Conservation (phyloP, 345 rosid species). For the Eutrema yunnanense region DNA sequence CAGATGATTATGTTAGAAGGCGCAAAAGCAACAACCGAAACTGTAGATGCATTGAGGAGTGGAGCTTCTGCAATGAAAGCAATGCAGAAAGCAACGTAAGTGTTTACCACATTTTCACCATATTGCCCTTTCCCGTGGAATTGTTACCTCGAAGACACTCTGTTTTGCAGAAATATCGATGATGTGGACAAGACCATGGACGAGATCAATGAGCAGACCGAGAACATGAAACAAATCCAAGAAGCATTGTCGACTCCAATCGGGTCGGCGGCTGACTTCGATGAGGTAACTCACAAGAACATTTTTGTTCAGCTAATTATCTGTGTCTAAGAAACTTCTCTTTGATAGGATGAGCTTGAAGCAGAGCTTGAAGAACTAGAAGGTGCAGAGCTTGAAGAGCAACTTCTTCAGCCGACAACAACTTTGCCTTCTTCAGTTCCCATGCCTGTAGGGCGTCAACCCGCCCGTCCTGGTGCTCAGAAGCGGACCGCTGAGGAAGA, state of each 20-base stretch:
- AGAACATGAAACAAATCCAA: constrained; percentile 90
- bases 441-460: constrained; percentile 59
- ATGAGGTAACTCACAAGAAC: constrained; percentile 49
- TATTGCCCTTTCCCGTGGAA: background rate
- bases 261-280: constrained; percentile 80
- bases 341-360: constrained; percentile 76
- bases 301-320: background rate
- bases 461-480: constrained; percentile 54
- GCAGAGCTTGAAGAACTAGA: constrained; percentile 92
- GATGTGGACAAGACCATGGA: constrained; percentile 91
- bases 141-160: background rate
- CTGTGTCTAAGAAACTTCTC: background rate
- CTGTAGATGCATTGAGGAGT: constrained; percentile 86
- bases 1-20: constrained; percentile 92
- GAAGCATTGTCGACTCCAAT: constrained; percentile 78
- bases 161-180: constrained; percentile 61
- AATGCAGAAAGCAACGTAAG: constrained; percentile 92
- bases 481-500: constrained; percentile 80
- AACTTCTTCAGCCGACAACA: constrained; percentile 83
- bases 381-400: constrained; percentile 86
- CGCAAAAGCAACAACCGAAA: constrained; percentile 81
- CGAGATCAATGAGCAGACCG: constrained; percentile 83
- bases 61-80: constrained; percentile 89
- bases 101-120: background rate
- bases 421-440: constrained; percentile 70